Evolutionary conservation across 2,329 filamentous ascomycete genomes (phyloP).

Genomic region (Aspergillus jensenii): DNA sequence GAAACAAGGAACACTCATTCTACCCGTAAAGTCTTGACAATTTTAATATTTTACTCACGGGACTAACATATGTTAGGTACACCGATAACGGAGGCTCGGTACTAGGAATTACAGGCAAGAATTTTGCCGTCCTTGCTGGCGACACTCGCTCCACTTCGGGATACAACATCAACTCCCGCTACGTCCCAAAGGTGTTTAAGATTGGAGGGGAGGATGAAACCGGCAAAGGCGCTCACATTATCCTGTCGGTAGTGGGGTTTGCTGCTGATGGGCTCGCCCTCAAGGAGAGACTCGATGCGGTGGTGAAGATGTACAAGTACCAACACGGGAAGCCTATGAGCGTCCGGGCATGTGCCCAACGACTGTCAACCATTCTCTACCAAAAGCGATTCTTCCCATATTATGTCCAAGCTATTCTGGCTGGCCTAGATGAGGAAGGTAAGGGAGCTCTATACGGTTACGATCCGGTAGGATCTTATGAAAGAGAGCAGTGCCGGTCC

Average conservation of each 20-base stretch:
- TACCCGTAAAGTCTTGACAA: conserved; percentile 69
- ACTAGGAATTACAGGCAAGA: conserved; percentile 86
- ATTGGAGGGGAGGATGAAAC: conserved; percentile 88
- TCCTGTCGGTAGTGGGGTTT: conserved; percentile 93
- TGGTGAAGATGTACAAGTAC: conserved; percentile 99
- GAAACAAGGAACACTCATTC: conserved; percentile 70
- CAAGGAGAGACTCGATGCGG: conserved; percentile 87
- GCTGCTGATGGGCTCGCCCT: conserved; percentile 91
- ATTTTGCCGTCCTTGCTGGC: conserved; percentile 95
- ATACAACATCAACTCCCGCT: conserved; percentile 98
- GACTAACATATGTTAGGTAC: conserved; percentile 54
- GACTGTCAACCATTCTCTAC: conserved; percentile 93
- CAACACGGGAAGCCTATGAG: conserved; percentile 96
- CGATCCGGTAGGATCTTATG: conserved; percentile 96
- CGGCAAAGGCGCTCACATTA: conserved; percentile 79
- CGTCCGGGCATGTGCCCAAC: conserved; percentile 90
- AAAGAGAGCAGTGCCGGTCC: conserved; percentile 92
- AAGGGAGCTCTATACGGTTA: conserved; percentile 95
- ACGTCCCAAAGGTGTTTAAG: conserved; percentile 93
- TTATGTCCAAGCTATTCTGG: conserved; percentile 93
- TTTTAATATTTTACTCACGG: background rate
- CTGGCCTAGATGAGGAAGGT: conserved; percentile 90
- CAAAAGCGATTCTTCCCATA: conserved; percentile 98
- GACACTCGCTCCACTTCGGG: conserved; percentile 94
- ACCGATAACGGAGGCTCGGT: conserved; percentile 98